These are phyloP conservation scores for Serendipita indica DNA, from an alignment of 768 basidiomycete genomes.

Conservation along the genomic window DNA sequence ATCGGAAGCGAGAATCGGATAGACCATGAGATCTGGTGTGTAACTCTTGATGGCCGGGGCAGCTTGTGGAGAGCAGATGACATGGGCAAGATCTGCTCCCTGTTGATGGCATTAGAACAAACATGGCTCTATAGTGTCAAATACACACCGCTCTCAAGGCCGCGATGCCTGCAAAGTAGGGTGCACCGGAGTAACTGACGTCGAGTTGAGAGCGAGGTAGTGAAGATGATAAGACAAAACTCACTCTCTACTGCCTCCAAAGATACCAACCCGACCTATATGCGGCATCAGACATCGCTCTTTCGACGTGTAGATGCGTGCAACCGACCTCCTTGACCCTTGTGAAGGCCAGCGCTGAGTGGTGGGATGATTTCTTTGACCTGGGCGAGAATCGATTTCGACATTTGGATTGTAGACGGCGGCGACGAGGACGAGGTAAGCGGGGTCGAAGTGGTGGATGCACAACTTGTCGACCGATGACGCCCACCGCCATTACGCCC, in stretches of 20 bases:
- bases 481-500: neutral
- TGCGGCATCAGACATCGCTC: neutral
- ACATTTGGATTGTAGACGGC: conserved; percentile 26
- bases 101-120: no score
- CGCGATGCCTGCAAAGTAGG: conserved; percentile 88
- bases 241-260: conserved; percentile 89
- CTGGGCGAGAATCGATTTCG: conserved; percentile 48
- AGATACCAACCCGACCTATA: conserved; percentile 74
- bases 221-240: conserved; percentile 20
- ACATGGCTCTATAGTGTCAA: neutral
- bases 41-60: conserved; percentile 92
- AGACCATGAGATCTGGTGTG: conserved; percentile 93
- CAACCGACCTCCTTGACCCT: conserved; percentile 79
- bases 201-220: neutral
- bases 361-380: conserved; percentile 81
- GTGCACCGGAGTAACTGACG: conserved; percentile 88
- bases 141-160: conserved; percentile 59
- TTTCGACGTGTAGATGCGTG: no score
- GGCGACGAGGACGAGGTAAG: neutral
- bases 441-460: neutral
- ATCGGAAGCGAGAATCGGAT: conserved; percentile 69
- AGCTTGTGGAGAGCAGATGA: conserved; percentile 89
- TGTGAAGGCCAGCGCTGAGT: conserved; percentile 74
- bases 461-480: conserved; percentile 1
- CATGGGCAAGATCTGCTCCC: conserved; percentile 93